Base-by-base conservation (phyloP, 108 stramenopile species). In the Cyclotella atomus region DNA sequence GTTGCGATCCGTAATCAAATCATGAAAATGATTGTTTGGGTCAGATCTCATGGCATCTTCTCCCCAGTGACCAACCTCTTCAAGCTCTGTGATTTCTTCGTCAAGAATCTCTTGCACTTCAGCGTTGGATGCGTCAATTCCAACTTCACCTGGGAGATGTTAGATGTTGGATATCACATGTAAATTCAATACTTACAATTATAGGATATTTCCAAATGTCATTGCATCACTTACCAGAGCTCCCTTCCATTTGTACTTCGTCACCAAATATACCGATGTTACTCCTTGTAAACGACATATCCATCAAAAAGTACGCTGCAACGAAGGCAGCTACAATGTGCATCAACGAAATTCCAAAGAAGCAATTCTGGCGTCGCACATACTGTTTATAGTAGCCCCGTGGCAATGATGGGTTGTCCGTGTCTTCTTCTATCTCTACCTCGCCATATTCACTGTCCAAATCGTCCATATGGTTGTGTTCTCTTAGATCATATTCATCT, bases 111-210 rank as follows among this genome's bases (percentile, higher is more conserved):
- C 65, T 72, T 84, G 83, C 17, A 47, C 52, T 49, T 87, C 68
- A 10, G 71, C 86, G 59, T 84, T 82, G n/a, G 68, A 64, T 16
- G 80, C 79, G 50, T 83, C 79, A 25, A 81, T 60, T 20, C 73
- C 75, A 43, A 88, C 70, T 41, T 76, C 71, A 19, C 86, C 85
- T 63, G 33, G 28, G 65, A 59, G n/a, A n/a, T n/a, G n/a, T n/a
- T n/a, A n/a, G n/a, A n/a, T n/a, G n/a, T n/a, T n/a, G n/a, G n/a
- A n/a, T n/a, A n/a, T n/a, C n/a, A n/a, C n/a, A n/a, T n/a, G n/a
- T n/a, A n/a, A n/a, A n/a, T n/a, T n/a, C n/a, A n/a, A n/a, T n/a
- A n/a, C n/a, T n/a, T n/a, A n/a, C n/a, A n/a, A n/a, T n/a, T n/a
- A n/a, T n/a, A n/a, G n/a, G n/a, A n/a, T n/a, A n/a, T n/a, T 19